Conservation (phyloP, 129 eudicot species). For the Tagetes erecta region DNA sequence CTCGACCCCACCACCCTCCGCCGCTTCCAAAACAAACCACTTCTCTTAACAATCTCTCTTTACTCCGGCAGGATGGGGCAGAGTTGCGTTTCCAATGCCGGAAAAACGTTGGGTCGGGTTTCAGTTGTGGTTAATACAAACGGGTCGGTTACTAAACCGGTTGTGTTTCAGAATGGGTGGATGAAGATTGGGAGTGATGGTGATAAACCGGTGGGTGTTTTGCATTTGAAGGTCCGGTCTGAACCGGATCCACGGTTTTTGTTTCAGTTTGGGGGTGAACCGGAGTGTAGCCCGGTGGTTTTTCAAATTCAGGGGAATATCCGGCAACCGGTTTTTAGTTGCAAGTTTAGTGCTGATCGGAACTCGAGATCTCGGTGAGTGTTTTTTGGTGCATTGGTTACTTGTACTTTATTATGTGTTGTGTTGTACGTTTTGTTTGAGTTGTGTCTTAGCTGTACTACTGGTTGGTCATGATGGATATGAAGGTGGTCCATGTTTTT, state of each 20-base stretch:
- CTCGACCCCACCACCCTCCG: constrained; percentile 78
- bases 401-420: background rate
- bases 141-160: constrained; percentile 43
- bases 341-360: constrained; percentile 87
- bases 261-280: constrained; percentile 76
- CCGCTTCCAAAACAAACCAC: constrained; percentile 58
- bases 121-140: constrained; percentile 37
- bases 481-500: constrained; percentile 29
- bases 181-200: constrained; percentile 51
- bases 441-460: constrained; percentile 32
- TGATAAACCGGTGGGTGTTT: constrained; percentile 50
- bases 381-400: constrained; percentile 14
- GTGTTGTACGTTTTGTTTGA: constrained; percentile 7
- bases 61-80: constrained; percentile 74
- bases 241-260: constrained; percentile 76
- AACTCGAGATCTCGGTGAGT: constrained; percentile 82
- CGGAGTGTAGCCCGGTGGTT: constrained; percentile 76
- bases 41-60: constrained; percentile 51
- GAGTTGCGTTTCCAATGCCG: constrained; percentile 56
- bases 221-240: constrained; percentile 52
- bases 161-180: constrained; percentile 79
- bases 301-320: constrained; percentile 91
- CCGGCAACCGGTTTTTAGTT: constrained; percentile 92
- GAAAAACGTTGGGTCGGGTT: constrained; percentile 65
- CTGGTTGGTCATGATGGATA: constrained; percentile 10